Percentiles rank a stretch among this genome's conserved stretches.
phyloP scores from a whole-genome alignment of 768 basidiomycete species.

The Ramaria sp. region DNA sequence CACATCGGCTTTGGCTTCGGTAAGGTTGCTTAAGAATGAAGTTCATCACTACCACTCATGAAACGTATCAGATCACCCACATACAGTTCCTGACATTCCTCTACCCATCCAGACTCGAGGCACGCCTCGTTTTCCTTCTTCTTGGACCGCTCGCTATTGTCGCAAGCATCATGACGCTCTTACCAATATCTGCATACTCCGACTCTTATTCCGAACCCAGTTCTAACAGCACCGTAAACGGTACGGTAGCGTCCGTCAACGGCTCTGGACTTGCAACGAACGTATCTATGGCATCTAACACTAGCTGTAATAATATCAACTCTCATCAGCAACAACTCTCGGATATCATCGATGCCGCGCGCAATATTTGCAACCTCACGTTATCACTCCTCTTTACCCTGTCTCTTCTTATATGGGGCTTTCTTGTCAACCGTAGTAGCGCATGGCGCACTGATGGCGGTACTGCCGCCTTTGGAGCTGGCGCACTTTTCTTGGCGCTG shows the following conservation, averaged over 20 bases:
- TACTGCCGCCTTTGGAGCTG: constrained; percentile 86
- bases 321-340: constrained; percentile 26
- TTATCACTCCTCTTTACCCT: constrained; percentile 91
- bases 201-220: not conserved
- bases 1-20: constrained; percentile 78
- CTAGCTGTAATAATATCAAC: not conserved
- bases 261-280: too few species aligned
- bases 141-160: constrained; percentile 83
- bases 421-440: constrained; percentile 75
- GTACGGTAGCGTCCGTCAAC: not conserved
- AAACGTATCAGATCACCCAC: constrained; percentile 66
- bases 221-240: not conserved
- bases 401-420: constrained; percentile 88
- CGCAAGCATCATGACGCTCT: constrained; percentile 74
- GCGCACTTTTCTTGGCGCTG: constrained; percentile 74
- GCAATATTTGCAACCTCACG: constrained; percentile 93
- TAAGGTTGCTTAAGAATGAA: constrained; percentile 23
- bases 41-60: not conserved
- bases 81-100: constrained; percentile 95
- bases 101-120: constrained; percentile 86
- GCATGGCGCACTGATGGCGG: constrained; percentile 98
- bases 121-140: constrained; percentile 71
- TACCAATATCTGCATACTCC: constrained; percentile 42
- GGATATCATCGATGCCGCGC: constrained; percentile 58
- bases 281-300: not conserved